These are phyloP conservation scores for Carnegiea gigantea DNA, from an alignment of 179 eudicot species.

Conservation along the genomic window DNA sequence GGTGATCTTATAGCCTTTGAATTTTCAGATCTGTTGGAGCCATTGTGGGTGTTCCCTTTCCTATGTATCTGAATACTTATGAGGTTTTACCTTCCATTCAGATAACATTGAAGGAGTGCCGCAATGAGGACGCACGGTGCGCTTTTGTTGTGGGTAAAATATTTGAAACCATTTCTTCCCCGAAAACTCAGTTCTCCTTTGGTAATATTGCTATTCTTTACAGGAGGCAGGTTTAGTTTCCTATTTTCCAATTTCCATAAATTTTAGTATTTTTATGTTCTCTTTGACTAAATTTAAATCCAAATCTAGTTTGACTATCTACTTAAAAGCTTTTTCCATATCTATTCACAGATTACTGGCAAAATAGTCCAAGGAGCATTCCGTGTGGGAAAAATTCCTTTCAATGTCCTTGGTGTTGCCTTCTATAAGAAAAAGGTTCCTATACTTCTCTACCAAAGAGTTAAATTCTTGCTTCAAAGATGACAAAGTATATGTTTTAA, in stretches of 20 bases:
- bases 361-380: slow-evolving; percentile 77
- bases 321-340: slow-evolving; percentile 11
- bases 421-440: slow-evolving; percentile 90
- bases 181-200: slow-evolving; percentile 51
- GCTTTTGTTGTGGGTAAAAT: slow-evolving; percentile 86
- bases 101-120: slow-evolving; percentile 84
- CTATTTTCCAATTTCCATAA: background rate
- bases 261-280: background rate
- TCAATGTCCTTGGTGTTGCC: slow-evolving; percentile 91
- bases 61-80: background rate
- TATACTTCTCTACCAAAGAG: background rate
- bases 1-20: no score
- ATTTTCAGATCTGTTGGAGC: background rate
- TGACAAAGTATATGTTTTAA: background rate
- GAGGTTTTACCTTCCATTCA: slow-evolving; percentile 23
- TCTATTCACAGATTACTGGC: slow-evolving; percentile 66
- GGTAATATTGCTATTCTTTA: slow-evolving; percentile 84
- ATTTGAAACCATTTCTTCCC: slow-evolving; percentile 57
- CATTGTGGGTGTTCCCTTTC: background rate
- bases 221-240: slow-evolving; percentile 78
- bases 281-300: background rate
- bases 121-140: slow-evolving; percentile 80
- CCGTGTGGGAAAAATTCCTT: slow-evolving; percentile 77
- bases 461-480: background rate
- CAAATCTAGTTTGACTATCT: slow-evolving; percentile 2